Evolutionary conservation across 768 basidiomycete species (phyloP).

Genomic region (Panaeolus cyanescens): DNA sequence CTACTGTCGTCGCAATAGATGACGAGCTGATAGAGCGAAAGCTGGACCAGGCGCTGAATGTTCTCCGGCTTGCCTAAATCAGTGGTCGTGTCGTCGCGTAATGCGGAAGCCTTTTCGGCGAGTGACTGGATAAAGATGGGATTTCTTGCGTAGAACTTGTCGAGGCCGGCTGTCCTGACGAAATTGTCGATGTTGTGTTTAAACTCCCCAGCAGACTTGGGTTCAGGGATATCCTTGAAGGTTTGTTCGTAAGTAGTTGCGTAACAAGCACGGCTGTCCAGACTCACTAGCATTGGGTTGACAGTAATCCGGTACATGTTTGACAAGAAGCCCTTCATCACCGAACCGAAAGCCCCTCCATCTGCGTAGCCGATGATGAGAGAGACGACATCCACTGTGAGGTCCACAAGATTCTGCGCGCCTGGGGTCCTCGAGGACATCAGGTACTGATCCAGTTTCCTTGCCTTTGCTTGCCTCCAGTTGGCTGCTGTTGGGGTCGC

Average conservation of each 20-base stretch:
- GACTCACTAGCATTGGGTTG: neutral
- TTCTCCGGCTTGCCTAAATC: slow-evolving; percentile 18
- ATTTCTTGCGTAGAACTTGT: slow-evolving; percentile 15
- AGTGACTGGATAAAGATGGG: slow-evolving; percentile 12
- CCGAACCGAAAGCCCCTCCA: neutral
- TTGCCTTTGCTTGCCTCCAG: neutral
- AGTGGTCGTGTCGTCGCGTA: slow-evolving; percentile 8
- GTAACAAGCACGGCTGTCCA: neutral
- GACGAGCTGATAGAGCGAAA: slow-evolving; percentile 17
- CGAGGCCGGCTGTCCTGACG: slow-evolving; percentile 8
- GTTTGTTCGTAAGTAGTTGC: neutral
- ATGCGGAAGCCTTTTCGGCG: slow-evolving; percentile 12
- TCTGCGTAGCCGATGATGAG: neutral
- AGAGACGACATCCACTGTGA: neutral
- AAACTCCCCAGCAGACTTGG: slow-evolving; percentile 12
- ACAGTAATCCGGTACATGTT: slow-evolving; percentile 13
- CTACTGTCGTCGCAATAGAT: slow-evolving; percentile 21
- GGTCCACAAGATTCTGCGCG: neutral
- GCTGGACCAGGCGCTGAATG: slow-evolving; percentile 18
- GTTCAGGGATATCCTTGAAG: slow-evolving; percentile 11
- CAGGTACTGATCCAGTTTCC: neutral
- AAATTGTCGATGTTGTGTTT: slow-evolving; percentile 12
- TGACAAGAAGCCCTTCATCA: neutral
- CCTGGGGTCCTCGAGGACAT: neutral
- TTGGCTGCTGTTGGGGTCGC: neutral